Evolutionary conservation across 1,284 basidiomycete genomes (phyloP).

Genomic region (Schizophyllum amplum): DNA sequence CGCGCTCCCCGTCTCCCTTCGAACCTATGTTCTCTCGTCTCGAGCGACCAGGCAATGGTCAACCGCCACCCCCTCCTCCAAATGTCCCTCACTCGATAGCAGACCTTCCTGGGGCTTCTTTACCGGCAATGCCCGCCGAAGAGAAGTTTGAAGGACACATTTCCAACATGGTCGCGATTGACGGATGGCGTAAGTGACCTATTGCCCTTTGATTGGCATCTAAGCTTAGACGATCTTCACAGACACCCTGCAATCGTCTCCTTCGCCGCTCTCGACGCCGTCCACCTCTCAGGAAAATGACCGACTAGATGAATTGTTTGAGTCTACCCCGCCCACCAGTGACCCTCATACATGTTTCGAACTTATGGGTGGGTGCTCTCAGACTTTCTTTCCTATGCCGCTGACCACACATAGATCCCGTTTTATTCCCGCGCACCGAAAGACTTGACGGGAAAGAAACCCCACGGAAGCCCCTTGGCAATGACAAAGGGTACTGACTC

Average conservation of each 20-base stretch:
- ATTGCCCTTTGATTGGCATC: too few relatives aligned
- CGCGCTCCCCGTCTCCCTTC: conserved; percentile 10
- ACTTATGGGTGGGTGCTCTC: neutral
- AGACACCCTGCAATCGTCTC: conserved; percentile 23
- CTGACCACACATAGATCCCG: conserved; percentile 4
- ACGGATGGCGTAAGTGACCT: conserved; percentile 46
- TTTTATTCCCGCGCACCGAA: neutral
- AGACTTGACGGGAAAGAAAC: neutral
- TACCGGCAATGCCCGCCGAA: conserved; percentile 19
- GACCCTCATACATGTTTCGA: neutral
- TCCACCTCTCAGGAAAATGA: conserved; percentile 32
- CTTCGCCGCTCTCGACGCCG: conserved; percentile 17
- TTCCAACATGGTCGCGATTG: conserved; percentile 44
- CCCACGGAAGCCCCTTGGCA: neutral
- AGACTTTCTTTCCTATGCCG: neutral
- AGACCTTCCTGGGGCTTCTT: conserved; percentile 21
- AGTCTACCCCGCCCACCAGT: neutral
- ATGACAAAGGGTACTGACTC: neutral
- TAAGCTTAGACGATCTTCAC: conserved; percentile 1
- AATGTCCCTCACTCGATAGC: conserved; percentile 16
- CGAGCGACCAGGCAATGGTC: conserved; percentile 15
- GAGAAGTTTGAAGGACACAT: conserved; percentile 33
- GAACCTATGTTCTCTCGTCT: conserved; percentile 42
- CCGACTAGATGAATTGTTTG: conserved; percentile 35
- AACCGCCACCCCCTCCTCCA: neutral